Base-by-base conservation (phyloP, 2,329 filamentous ascomycete genomes). In the Alternaria rosae region DNA sequence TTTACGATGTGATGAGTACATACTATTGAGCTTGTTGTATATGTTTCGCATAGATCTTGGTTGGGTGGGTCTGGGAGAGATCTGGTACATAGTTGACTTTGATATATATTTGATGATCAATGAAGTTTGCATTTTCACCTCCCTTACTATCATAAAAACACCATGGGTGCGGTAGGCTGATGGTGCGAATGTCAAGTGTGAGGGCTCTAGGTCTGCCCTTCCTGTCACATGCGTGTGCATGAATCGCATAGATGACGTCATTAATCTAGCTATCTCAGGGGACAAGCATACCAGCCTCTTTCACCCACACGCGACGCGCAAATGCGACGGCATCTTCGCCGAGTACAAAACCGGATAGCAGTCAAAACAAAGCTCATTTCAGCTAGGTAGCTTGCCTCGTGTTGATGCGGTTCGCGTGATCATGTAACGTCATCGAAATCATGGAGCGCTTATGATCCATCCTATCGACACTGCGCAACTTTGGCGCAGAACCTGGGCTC, bases 141-240 rank as follows among this genome's bases (percentile, higher is more conserved):
- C 5, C 5, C 1, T 35, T 1, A 4, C 7, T 2, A 2, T 12
- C 8, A 10, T 0, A 17, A 2, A 8, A 38, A 20, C 3, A 6
- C 11, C 6, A 4, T n/a, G 17, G n/a, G 2, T 11, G 32, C 9
- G 4, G 32, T 2, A 3, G 35, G 35, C 35, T 17, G 2, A n/a
- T 38, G 35, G 20, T 21, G 17, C 15, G 30, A 9, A 35, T 25
- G 20, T 35, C 47, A 2, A 38, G 15, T 38, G 35, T 38, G 35
- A 38, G 35, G 35, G 35, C 35, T 15, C 17, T 1, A 7, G 47
- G 13, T 50, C 47, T 35, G 28, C 17, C 47, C 5, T 35, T 28
- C 28, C 12, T 35, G 47, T 51, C 47, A 51, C 47, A 50, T 50
- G 47, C 13, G 8, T 38, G n/a, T 38, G n/a, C 21, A 5, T 23